A percentile compares a stretch with the other conserved stretches of the same genome.
Conservation (phyloP, 371 early-diverging fungal genomes). For the Zychaea mexicana region DNA sequence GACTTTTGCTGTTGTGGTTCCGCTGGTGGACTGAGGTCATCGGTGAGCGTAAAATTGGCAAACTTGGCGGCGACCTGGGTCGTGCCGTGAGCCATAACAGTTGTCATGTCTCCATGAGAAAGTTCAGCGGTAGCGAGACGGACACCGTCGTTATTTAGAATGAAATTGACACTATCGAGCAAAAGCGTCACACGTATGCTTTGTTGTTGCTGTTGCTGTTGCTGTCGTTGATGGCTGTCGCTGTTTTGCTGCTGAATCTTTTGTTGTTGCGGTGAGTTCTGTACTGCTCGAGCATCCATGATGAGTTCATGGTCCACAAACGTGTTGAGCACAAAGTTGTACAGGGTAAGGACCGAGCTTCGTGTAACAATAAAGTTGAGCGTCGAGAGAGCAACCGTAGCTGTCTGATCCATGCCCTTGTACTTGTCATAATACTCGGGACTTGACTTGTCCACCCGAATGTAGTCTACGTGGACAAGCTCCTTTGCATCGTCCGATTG, state of each 20-base stretch:
- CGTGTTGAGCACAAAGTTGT: slow-evolving; percentile 87
- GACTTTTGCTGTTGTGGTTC: slow-evolving; percentile 2
- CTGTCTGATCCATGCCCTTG: slow-evolving; percentile 81
- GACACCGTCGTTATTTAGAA: slow-evolving; percentile 83
- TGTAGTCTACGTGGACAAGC: slow-evolving; percentile 76
- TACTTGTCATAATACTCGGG: slow-evolving; percentile 78
- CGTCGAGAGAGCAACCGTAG: slow-evolving; percentile 83
- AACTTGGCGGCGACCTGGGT: slow-evolving; percentile 81
- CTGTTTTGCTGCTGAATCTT: background rate
- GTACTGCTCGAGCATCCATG: background rate
- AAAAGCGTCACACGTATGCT: slow-evolving; percentile 66
- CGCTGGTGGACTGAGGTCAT: slow-evolving; percentile 51
- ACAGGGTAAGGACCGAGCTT: slow-evolving; percentile 82
- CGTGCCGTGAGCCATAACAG: slow-evolving; percentile 61
- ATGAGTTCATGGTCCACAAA: slow-evolving; percentile 60
- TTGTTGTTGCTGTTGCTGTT: slow-evolving; percentile 10
- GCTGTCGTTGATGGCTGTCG: background rate
- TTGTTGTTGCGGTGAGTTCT: background rate
- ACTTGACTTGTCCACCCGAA: slow-evolving; percentile 69
- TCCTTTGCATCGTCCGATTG: slow-evolving; percentile 39
- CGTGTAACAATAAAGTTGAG: slow-evolving; percentile 84
- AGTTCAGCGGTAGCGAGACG: slow-evolving; percentile 80
- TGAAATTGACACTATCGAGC: slow-evolving; percentile 80
- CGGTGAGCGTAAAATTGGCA: slow-evolving; percentile 80
- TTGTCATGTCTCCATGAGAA: slow-evolving; percentile 71